Percentiles rank a stretch among this genome's conserved stretches.
Evolutionary conservation across 108 stramenopile genomes (phyloP).

Genomic region (Pelagomonas calceolata): DNA sequence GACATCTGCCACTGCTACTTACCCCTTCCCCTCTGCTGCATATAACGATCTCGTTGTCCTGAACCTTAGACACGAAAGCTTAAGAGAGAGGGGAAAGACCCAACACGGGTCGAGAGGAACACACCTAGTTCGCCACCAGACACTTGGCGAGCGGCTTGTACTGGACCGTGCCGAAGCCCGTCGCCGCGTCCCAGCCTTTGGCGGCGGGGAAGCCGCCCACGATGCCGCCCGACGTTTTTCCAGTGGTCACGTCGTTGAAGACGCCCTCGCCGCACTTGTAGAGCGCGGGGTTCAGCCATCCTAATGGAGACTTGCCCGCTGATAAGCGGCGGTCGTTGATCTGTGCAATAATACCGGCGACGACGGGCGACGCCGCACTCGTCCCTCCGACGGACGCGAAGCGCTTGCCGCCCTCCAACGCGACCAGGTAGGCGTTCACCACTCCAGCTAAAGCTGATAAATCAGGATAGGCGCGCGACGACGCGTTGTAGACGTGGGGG

Average conservation of each 20-base stretch:
- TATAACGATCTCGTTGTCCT: no score
- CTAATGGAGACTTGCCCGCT: constrained; percentile 20
- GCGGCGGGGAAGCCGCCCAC: constrained; percentile 25
- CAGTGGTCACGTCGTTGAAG: constrained; percentile 31
- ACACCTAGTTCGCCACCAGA: no score
- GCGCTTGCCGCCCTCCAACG: constrained; percentile 11
- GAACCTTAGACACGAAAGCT: no score
- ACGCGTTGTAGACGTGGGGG: constrained; percentile 20
- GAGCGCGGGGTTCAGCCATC: constrained; percentile 30
- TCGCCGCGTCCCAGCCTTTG: constrained; percentile 35
- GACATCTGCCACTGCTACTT: no score
- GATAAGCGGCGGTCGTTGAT: constrained; percentile 22
- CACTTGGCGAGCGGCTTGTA: constrained; percentile 10
- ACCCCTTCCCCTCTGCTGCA: no score
- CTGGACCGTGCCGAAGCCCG: constrained; percentile 33
- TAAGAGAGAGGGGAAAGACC: no score
- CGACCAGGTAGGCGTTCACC: constrained; percentile 27
- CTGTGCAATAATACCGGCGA: constrained; percentile 26
- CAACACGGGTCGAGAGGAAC: no score
- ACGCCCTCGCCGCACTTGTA: constrained; percentile 18
- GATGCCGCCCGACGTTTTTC: constrained; percentile 13
- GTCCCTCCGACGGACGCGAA: constrained; percentile 31
- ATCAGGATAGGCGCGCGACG: constrained; percentile 34
- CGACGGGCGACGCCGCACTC: constrained; percentile 19
- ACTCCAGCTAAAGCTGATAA: constrained; percentile 23